Percentiles rank a stretch among this genome's conserved stretches.
Conservation (phyloP, 805 yeast species). For the Kodamaea jinghongensis region DNA sequence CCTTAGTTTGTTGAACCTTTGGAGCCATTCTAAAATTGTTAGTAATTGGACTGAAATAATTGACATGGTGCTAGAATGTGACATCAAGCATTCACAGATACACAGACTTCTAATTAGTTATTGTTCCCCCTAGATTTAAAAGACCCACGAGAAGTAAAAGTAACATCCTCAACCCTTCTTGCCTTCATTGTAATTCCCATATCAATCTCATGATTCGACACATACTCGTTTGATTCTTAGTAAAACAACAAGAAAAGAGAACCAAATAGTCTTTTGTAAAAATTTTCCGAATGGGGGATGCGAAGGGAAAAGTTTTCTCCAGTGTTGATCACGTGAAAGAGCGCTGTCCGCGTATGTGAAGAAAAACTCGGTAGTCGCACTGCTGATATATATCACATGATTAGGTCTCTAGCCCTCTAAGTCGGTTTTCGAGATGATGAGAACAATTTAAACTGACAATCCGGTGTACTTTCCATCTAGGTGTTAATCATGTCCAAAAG, state of each 20-base stretch:
- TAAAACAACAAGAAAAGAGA: conserved; percentile 13
- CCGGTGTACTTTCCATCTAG: no score
- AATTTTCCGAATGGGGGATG: conserved; percentile 11
- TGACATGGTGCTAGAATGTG: no score
- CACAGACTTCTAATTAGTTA: no score
- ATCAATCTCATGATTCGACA: conserved; percentile 4
- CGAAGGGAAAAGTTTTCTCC: conserved; percentile 4
- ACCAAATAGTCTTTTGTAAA: conserved; percentile 11
- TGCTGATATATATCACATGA: conserved; percentile 2
- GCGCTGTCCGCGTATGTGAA: no score
- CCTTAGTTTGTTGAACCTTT: conserved; percentile 98
- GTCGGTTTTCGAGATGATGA: conserved; percentile 5
- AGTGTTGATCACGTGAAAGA: neutral
- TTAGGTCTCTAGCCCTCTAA: conserved; percentile 12
- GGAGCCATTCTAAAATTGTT: conserved; percentile 78
- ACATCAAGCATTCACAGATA: no score
- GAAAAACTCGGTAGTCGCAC: no score
- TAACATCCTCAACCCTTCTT: neutral
- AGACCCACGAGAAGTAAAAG: no score
- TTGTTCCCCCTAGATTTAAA: no score
- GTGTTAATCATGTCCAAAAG: conserved; percentile 60
- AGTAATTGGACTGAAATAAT: no score
- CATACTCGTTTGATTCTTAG: conserved; percentile 32
- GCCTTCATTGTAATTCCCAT: neutral
- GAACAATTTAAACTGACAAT: neutral